Evolutionary conservation across 2,329 filamentous ascomycete genomes (phyloP).

Genomic region (Aaosphaeria pasadenensis): DNA sequence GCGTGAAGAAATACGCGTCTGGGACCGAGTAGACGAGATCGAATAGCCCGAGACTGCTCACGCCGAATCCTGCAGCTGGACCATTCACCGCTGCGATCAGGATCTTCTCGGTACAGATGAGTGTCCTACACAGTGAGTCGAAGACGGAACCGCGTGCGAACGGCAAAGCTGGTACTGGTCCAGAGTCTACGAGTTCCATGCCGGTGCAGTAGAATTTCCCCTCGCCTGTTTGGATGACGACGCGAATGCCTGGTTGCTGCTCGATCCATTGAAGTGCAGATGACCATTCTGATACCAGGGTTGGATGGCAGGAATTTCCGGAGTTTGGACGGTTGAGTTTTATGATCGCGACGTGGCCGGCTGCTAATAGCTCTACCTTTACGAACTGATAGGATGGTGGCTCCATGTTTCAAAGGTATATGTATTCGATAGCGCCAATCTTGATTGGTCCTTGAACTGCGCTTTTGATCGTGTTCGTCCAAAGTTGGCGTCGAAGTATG

Average conservation of each 20-base stretch:
- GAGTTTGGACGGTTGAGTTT: conserved; percentile 18
- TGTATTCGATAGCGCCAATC: neutral
- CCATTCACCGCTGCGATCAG: conserved; percentile 20
- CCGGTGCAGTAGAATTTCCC: conserved; percentile 18
- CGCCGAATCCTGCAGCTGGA: conserved; percentile 16
- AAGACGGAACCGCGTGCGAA: conserved; percentile 14
- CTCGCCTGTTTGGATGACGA: conserved; percentile 17
- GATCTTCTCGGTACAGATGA: conserved; percentile 17
- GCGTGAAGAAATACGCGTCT: conserved; percentile 21
- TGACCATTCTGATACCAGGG: conserved; percentile 10
- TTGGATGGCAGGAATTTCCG: conserved; percentile 15
- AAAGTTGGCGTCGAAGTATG: too few species aligned
- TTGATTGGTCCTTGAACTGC: too few species aligned
- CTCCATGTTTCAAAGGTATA: neutral
- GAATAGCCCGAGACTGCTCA: conserved; percentile 16
- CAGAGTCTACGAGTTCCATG: conserved; percentile 13
- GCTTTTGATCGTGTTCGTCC: too few species aligned
- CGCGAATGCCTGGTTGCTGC: conserved; percentile 5
- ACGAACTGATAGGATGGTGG: neutral
- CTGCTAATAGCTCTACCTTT: conserved; percentile 1
- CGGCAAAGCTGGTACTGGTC: conserved; percentile 4
- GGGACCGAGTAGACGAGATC: conserved; percentile 20
- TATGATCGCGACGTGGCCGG: conserved; percentile 8
- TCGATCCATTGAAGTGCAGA: conserved; percentile 13
- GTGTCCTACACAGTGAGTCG: conserved; percentile 11